Base-by-base conservation (phyloP, 495 filamentous ascomycete genomes). In the Aspergillus affinis region DNA sequence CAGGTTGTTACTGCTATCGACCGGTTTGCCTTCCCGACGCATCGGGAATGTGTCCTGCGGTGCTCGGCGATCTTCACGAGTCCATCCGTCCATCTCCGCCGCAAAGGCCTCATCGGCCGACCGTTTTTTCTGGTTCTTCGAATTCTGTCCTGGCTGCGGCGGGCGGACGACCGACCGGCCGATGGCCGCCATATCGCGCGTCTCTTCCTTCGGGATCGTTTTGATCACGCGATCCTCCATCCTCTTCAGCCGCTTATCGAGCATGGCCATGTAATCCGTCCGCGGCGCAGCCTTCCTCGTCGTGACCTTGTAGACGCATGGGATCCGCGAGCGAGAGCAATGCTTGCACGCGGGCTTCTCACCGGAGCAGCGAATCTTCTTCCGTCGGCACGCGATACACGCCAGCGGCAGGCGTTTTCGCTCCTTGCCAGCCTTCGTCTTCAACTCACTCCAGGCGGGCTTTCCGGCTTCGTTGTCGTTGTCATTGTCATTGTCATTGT, bases 161-260 rank as follows among this genome's bases (percentile, higher is more conserved):
- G 93, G 92, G 66, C 91, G 95, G 21, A 97, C 90, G 27, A 87
- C 78, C 21, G 91, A 90, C 59, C 92, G 80, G 10, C 85, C 87
- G 49, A 92, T 87, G 17, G 79, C 76, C 15, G 80, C 69, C 59
- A 87, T 81, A 59, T 83, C 79, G 51, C 77, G 75, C 30, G 79
- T 69, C 64, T 94, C 91, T 32, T 91, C 85, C 66, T 92, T 96
- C 6, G 94, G 94, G 18, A 98, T 88, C 55, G 92, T 88, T 72
- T 97, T 97, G 77, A 97, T 95, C 48, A 98, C 92, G 47, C 93
- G 87, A 66, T 98, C 94, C 73, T 98, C 94, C 94, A 98, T 98
- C 54, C 92, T 78, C 77, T 91, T 93, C 58, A 94, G 71, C 57
- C 93, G 80, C 72, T 96, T 95, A 72, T 98, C 94, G 62, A 98